Evolutionary conservation across 768 basidiomycete genomes (phyloP).

Genomic region (Rhodosporidiobolus odoratus): DNA sequence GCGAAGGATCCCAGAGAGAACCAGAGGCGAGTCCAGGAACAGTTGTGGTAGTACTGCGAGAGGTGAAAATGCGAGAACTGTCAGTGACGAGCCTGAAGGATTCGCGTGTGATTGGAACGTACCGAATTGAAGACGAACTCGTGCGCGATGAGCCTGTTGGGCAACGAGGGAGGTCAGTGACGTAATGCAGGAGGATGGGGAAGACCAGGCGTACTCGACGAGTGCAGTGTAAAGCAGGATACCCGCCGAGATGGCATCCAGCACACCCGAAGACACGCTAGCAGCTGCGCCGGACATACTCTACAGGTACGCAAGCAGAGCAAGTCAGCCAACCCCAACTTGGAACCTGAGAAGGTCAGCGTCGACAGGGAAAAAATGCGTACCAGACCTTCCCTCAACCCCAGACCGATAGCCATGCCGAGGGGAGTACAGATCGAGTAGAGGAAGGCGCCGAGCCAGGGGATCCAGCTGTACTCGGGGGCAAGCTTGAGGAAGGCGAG

Average conservation of each 20-base stretch:
- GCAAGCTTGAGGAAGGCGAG: slow-evolving; percentile 44
- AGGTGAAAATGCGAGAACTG: neutral
- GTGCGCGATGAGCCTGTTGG: slow-evolving; percentile 30
- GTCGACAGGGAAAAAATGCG: neutral
- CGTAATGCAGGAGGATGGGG: too few relatives aligned
- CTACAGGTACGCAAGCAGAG: neutral
- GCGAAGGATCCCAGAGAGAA: slow-evolving; percentile 36
- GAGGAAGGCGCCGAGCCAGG: slow-evolving; percentile 24
- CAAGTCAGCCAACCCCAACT: too few relatives aligned
- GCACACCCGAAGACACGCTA: slow-evolving; percentile 32
- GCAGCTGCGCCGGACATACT: slow-evolving; percentile 31
- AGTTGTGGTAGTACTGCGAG: slow-evolving; percentile 23
- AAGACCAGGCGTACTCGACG: slow-evolving; percentile 22
- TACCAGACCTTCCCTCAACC: slow-evolving; percentile 38
- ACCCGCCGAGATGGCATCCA: slow-evolving; percentile 41
- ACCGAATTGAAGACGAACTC: slow-evolving; percentile 36
- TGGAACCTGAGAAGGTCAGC: neutral
- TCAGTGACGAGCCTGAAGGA: neutral
- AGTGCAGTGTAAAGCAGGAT: slow-evolving; percentile 40
- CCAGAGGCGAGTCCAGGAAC: slow-evolving; percentile 32
- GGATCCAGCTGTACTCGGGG: slow-evolving; percentile 9
- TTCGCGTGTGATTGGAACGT: neutral
- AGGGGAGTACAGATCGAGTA: slow-evolving; percentile 43
- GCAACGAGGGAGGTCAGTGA: neutral
- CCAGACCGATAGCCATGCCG: slow-evolving; percentile 40